These are phyloP conservation scores for Brassica cretica DNA, from an alignment of 345 rosid genomes.

Conservation along the genomic window DNA sequence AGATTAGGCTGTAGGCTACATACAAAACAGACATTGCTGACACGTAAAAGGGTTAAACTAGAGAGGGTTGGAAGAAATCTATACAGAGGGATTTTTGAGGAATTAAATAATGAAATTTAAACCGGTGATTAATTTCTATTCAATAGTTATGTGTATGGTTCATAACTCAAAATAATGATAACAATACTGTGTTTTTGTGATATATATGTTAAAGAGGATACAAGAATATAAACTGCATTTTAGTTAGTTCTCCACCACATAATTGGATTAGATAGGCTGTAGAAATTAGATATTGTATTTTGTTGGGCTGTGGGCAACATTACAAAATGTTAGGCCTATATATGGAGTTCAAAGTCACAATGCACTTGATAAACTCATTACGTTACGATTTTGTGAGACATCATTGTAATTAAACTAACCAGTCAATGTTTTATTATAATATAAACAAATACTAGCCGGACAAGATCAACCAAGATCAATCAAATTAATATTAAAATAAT, in stretches of 20 bases:
- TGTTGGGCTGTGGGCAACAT: background rate
- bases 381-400: conserved; percentile 1
- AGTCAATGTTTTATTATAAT: background rate
- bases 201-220: background rate
- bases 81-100: no score
- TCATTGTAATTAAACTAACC: conserved; percentile 7
- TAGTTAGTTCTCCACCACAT: background rate
- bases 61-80: no score
- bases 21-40: no score
- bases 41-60: no score
- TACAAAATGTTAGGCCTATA: conserved; percentile 13
- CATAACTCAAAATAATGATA: background rate
- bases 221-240: background rate
- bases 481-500: background rate
- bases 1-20: no score
- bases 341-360: conserved; percentile 14
- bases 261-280: background rate
- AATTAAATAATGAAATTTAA: no score
- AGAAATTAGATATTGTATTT: background rate
- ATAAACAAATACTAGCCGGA: conserved; percentile 19
- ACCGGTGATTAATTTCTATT: background rate
- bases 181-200: background rate
- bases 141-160: background rate
- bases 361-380: conserved; percentile 2
- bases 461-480: conserved; percentile 26